Conservation (phyloP, 2,329 filamentous ascomycete species). For the Claviceps sp. region DNA sequence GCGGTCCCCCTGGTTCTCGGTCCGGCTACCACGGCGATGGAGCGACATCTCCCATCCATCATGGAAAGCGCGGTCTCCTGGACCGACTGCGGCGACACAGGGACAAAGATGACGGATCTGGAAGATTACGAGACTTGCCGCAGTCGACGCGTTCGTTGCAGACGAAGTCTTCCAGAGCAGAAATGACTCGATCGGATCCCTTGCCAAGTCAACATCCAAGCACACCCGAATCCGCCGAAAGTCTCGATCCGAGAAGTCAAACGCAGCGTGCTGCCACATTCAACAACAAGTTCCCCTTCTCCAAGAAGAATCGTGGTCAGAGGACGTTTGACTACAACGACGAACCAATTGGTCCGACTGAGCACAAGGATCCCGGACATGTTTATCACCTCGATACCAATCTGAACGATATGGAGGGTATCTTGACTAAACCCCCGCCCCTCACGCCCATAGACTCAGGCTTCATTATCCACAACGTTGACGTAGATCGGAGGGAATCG, state of each 20-base stretch:
- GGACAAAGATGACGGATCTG: conserved; percentile 38
- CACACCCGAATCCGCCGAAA: conserved; percentile 16
- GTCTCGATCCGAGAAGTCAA: conserved; percentile 15
- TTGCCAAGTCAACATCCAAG: conserved; percentile 19
- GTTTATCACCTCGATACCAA: conserved; percentile 77
- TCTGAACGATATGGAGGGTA: conserved; percentile 81
- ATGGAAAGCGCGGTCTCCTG: conserved; percentile 37
- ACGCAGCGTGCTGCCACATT: conserved; percentile 35
- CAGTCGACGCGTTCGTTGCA: conserved; percentile 40
- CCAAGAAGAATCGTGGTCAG: conserved; percentile 38
- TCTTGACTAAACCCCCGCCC: conserved; percentile 57
- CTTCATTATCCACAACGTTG: conserved; percentile 31
- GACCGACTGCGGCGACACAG: conserved; percentile 38
- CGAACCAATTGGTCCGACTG: conserved; percentile 46
- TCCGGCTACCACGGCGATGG: conserved; percentile 32
- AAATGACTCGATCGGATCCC: conserved; percentile 28
- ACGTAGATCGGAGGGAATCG: conserved; percentile 27
- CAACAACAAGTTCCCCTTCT: conserved; percentile 50
- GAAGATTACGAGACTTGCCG: conserved; percentile 34
- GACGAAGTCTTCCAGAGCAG: conserved; percentile 33
- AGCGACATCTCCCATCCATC: conserved; percentile 44
- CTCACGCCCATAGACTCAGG: conserved; percentile 56
- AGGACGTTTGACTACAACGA: conserved; percentile 38
- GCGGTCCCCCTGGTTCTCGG: conserved; percentile 37
- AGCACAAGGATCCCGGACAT: conserved; percentile 43